Conservation (phyloP, 2,329 filamentous ascomycete species). For the Xylariaceae sp. region DNA sequence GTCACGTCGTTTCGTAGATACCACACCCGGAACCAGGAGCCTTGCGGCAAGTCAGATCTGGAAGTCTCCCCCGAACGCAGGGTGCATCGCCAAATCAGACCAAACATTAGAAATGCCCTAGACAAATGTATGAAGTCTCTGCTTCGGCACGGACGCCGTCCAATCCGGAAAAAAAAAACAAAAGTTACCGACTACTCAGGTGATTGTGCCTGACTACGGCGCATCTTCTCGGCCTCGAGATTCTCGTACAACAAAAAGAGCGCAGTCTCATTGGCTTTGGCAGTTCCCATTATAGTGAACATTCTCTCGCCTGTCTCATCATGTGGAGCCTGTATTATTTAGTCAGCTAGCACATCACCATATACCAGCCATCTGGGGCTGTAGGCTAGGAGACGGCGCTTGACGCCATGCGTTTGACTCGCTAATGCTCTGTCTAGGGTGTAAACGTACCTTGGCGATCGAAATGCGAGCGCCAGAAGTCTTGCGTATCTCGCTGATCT, state of each 20-base stretch:
- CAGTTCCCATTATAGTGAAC: conserved; percentile 99
- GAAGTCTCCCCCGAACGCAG: conserved; percentile 52
- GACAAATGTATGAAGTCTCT: conserved; percentile 43
- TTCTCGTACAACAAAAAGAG: conserved; percentile 98
- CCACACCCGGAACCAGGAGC: conserved; percentile 54
- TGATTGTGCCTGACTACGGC: conserved; percentile 78
- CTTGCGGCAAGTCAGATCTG: conserved; percentile 70
- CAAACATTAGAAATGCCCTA: conserved; percentile 49
- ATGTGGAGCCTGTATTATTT: conserved; percentile 70
- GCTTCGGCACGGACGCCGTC: conserved; percentile 34
- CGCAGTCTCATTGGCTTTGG: conserved; percentile 92
- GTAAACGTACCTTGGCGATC: conserved; percentile 77
- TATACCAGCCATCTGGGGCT: neutral
- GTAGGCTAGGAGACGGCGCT: neutral
- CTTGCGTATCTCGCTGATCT: conserved; percentile 99
- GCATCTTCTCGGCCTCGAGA: conserved; percentile 98
- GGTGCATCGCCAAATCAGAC: conserved; percentile 56
- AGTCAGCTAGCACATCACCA: conserved; percentile 23
- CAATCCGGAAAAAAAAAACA: conserved; percentile 26
- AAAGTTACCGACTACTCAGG: conserved; percentile 51
- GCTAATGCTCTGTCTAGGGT: neutral
- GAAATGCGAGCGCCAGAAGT: conserved; percentile 96
- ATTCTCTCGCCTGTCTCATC: conserved; percentile 98
- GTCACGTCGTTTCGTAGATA: conserved; percentile 52
- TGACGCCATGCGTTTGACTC: neutral